Conservation (phyloP, 192 early-diverging fungal genomes). For the Coemansia sp. region DNA sequence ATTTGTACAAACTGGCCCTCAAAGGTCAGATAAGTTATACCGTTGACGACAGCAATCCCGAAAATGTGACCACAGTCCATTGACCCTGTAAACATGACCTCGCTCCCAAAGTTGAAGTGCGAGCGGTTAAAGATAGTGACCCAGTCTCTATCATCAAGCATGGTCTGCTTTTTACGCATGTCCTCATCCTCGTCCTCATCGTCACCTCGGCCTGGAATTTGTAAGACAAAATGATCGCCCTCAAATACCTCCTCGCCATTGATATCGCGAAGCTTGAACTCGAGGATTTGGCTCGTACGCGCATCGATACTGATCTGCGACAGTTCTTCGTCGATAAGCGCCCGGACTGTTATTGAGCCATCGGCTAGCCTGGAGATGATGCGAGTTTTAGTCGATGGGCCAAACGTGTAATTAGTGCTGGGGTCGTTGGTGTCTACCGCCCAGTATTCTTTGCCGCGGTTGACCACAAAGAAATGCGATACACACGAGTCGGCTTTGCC, state of each 20-base stretch:
- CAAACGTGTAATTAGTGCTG: neutral
- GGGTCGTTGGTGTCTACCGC: neutral
- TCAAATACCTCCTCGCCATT: slow-evolving; percentile 2
- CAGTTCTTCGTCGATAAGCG: neutral
- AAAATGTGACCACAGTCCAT: neutral
- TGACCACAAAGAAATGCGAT: neutral
- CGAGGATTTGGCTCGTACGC: neutral
- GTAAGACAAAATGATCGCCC: neutral
- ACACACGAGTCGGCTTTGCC: neutral
- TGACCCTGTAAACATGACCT: neutral
- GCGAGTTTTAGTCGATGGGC: neutral
- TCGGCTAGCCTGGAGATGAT: neutral
- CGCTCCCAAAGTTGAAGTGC: neutral
- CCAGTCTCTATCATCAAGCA: neutral
- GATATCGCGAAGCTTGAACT: neutral
- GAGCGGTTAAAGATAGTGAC: neutral
- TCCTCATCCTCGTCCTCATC: neutral
- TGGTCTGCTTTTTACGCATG: too few species aligned
- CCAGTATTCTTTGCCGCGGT: neutral
- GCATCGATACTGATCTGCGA: neutral
- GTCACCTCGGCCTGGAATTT: too few species aligned
- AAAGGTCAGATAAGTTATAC: neutral
- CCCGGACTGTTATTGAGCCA: neutral
- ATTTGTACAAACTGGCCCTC: neutral
- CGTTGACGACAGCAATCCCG: neutral